Evolutionary conservation across 345 rosid genomes (phyloP).

Genomic region (Aethionema arabicum): DNA sequence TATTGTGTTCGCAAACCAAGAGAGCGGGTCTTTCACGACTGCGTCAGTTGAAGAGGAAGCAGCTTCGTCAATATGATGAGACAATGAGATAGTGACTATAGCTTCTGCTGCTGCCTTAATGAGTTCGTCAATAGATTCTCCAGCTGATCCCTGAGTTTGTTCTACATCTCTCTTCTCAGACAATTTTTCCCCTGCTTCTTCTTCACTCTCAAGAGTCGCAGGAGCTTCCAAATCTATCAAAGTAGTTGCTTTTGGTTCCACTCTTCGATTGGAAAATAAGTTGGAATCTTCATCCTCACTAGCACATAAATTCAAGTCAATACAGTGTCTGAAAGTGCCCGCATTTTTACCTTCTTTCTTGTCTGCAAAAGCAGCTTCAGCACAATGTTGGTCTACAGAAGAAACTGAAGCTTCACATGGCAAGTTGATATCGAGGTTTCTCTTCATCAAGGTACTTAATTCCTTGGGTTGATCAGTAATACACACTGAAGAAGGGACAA

Average conservation of each 20-base stretch:
- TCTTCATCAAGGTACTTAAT: conserved; percentile 43
- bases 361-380: conserved; percentile 37
- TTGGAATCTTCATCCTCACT: conserved; percentile 65
- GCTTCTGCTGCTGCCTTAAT: conserved; percentile 67
- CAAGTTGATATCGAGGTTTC: conserved; percentile 70
- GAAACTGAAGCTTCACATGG: conserved; percentile 63
- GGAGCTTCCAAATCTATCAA: conserved; percentile 86
- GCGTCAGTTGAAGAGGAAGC: conserved; percentile 37
- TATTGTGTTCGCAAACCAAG: conserved; percentile 75
- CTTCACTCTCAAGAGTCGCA: conserved; percentile 52
- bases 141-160: conserved; percentile 34
- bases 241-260: conserved; percentile 37
- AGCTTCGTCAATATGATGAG: conserved; percentile 39
- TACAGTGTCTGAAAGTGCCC: conserved; percentile 42
- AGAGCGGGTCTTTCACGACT: conserved; percentile 39
- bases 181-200: conserved; percentile 45
- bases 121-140: conserved; percentile 43
- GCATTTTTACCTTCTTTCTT: conserved; percentile 42
- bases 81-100: conserved; percentile 68
- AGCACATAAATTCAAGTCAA: conserved; percentile 72
- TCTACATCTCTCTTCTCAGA: conserved; percentile 35
- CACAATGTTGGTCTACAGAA: conserved; percentile 35
- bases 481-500: conserved; percentile 37
- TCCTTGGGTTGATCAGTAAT: conserved; percentile 41
- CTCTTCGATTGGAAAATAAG: conserved; percentile 34